Evolutionary conservation across 2,329 filamentous ascomycete genomes (phyloP).

Genomic region (Exophiala lecanii-corni): DNA sequence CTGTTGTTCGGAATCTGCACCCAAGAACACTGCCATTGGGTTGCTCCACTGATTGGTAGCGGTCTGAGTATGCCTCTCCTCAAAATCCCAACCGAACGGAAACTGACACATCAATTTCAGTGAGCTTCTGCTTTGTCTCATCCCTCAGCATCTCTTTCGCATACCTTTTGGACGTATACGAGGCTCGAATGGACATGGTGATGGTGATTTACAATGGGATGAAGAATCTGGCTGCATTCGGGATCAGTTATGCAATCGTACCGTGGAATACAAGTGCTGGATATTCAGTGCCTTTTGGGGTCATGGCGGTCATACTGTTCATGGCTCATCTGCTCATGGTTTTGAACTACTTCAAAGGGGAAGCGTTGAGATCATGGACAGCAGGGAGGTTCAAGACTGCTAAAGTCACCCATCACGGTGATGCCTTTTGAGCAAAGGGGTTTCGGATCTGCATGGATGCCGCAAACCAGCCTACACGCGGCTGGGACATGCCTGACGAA

Average conservation of each 20-base stretch:
- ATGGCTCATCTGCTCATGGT: conserved; percentile 13
- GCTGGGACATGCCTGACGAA: too few species aligned
- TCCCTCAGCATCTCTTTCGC: conserved; percentile 12
- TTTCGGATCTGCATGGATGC: too few species aligned
- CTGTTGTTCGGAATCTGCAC: conserved; percentile 14
- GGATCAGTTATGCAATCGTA: conserved; percentile 15
- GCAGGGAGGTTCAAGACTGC: conserved; percentile 4
- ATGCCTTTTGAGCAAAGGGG: conserved; percentile 12
- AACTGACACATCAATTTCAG: too few species aligned
- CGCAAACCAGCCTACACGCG: too few species aligned
- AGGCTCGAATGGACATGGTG: conserved; percentile 12
- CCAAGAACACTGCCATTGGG: conserved; percentile 13
- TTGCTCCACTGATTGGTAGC: conserved; percentile 11
- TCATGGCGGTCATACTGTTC: conserved; percentile 11
- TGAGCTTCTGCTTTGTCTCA: conserved; percentile 13
- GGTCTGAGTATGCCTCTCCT: conserved; percentile 6
- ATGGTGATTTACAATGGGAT: conserved; percentile 17
- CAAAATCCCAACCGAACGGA: too few species aligned
- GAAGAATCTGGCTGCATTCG: conserved; percentile 15
- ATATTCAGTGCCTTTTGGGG: conserved; percentile 12
- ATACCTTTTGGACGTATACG: conserved; percentile 14
- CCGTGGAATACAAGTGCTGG: conserved; percentile 15
- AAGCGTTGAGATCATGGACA: conserved; percentile 9
- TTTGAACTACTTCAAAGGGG: conserved; percentile 7
- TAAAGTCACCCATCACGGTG: conserved; percentile 5